Conservation (phyloP, 495 filamentous ascomycete species). For the Poronia punctata region DNA sequence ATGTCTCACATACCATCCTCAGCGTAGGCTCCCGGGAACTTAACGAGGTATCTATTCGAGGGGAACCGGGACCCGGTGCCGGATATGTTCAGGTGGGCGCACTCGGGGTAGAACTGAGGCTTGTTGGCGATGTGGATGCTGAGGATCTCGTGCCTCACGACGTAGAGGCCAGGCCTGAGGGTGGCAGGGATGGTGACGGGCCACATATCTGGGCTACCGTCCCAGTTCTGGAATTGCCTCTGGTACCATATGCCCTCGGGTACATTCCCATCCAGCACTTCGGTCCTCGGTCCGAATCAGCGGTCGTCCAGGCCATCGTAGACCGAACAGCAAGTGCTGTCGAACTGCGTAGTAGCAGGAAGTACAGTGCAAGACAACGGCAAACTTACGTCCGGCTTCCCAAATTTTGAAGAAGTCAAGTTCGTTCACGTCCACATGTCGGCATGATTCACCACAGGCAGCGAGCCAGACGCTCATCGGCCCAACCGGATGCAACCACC, state of each 20-base stretch:
- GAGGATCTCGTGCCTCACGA: constrained; percentile 50
- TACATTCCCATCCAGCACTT: constrained; percentile 36
- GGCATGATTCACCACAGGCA: constrained; percentile 35
- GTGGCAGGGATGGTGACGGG: constrained; percentile 39
- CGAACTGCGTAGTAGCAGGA: too few species aligned
- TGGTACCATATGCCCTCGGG: constrained; percentile 49
- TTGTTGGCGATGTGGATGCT: constrained; percentile 45
- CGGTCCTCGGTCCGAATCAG: background rate
- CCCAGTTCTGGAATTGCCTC: constrained; percentile 42
- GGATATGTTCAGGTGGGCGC: constrained; percentile 46
- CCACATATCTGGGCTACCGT: constrained; percentile 38
- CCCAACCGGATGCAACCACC: constrained; percentile 48
- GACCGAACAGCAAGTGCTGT: too few species aligned
- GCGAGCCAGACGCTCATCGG: constrained; percentile 46
- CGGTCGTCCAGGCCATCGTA: too few species aligned
- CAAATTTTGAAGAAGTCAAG: constrained; percentile 48
- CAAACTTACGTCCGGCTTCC: constrained; percentile 30
- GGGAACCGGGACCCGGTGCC: constrained; percentile 36
- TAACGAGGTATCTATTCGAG: constrained; percentile 34
- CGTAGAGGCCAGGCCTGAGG: constrained; percentile 42
- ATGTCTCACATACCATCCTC: constrained; percentile 31
- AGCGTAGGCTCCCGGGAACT: constrained; percentile 44
- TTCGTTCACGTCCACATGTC: constrained; percentile 30
- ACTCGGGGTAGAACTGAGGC: constrained; percentile 53
- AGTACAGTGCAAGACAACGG: too few species aligned